Percentiles rank a stretch among this genome's conserved stretches.
phyloP scores from a whole-genome alignment of 305 asterid genomes.

The Andrographis paniculata region DNA sequence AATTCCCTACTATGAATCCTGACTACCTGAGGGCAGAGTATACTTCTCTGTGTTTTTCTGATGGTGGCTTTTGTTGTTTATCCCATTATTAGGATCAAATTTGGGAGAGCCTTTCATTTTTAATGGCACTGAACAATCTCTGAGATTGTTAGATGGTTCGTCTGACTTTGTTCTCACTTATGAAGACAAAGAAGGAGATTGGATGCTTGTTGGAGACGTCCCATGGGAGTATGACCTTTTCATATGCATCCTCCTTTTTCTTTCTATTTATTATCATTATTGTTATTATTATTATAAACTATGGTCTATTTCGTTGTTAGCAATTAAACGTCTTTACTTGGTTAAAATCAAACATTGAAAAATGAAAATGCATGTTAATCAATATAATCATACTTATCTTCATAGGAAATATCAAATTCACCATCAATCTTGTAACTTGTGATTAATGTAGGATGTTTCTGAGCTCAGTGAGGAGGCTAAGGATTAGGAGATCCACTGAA shows the following conservation, averaged over 20 bases:
- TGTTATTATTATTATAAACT: no score
- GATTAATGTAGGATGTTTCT: conserved; percentile 57
- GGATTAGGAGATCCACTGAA: conserved; percentile 57
- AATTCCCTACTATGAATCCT: no score
- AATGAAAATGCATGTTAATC: not conserved
- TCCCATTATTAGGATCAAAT: conserved; percentile 28
- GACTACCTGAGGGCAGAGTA: not conserved
- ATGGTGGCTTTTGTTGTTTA: conserved; percentile 4
- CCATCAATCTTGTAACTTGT: conserved; percentile 8
- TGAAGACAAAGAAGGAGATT: conserved; percentile 84
- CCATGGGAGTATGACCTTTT: conserved; percentile 74
- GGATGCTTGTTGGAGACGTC: conserved; percentile 94
- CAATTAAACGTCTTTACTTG: not conserved
- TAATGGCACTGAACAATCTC: conserved; percentile 29
- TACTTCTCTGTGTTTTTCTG: not conserved
- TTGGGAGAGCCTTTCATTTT: conserved; percentile 34
- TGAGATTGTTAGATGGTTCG: conserved; percentile 47
- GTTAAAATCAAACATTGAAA: conserved; percentile 1
- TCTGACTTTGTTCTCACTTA: conserved; percentile 77
- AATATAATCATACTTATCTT: not conserved
- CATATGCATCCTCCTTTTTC: not conserved
- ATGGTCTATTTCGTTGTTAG: not conserved
- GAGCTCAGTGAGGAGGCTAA: conserved; percentile 62
- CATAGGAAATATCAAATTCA: no score
- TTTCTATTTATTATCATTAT: no score